A percentile compares a stretch with the other conserved stretches of the same genome.
phyloP scores from a whole-genome alignment of 331 rosid genomes.

The Acacia pycnantha region DNA sequence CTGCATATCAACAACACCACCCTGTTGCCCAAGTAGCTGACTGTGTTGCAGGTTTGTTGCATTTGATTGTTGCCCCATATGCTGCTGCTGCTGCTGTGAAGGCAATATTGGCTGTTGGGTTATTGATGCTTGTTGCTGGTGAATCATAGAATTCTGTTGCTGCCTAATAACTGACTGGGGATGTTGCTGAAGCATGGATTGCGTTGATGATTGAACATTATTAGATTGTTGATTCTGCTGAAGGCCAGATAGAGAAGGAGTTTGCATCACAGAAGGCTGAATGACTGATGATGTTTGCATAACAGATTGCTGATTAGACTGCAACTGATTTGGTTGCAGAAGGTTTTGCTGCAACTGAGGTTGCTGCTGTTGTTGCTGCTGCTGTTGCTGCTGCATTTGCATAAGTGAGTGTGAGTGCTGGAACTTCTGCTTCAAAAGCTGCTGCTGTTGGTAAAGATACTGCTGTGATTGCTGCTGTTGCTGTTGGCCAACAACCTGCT shows the following conservation, averaged over 20 bases:
- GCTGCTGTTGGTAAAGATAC: constrained; percentile 62
- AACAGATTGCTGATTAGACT: constrained; percentile 79
- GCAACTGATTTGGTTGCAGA: constrained; percentile 77
- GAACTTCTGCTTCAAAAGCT: constrained; percentile 63
- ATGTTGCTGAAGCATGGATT: constrained; percentile 85
- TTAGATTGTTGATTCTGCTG: constrained; percentile 81
- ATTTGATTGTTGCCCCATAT: constrained; percentile 69
- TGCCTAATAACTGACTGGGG: constrained; percentile 74
- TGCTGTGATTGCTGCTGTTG: constrained; percentile 71
- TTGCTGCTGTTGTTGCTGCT: constrained; percentile 63
- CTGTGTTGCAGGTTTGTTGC: constrained; percentile 70
- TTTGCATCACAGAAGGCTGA: constrained; percentile 67
- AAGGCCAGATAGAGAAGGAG: constrained; percentile 64
- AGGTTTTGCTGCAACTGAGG: constrained; percentile 74
- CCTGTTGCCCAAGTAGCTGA: constrained; percentile 69
- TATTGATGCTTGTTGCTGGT: constrained; percentile 73
- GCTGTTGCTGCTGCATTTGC: constrained; percentile 69
- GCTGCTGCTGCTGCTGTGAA: constrained; percentile 69
- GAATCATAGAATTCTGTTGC: constrained; percentile 60
- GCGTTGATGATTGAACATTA: constrained; percentile 68
- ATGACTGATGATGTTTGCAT: constrained; percentile 72
- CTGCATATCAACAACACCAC: constrained; percentile 78
- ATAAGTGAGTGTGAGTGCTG: constrained; percentile 31
- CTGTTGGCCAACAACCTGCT: constrained; percentile 69
- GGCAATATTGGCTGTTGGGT: constrained; percentile 69